Evolutionary conservation across 164 flowering plant genomes (phyloP).

Genomic region (Litsea cubeba): DNA sequence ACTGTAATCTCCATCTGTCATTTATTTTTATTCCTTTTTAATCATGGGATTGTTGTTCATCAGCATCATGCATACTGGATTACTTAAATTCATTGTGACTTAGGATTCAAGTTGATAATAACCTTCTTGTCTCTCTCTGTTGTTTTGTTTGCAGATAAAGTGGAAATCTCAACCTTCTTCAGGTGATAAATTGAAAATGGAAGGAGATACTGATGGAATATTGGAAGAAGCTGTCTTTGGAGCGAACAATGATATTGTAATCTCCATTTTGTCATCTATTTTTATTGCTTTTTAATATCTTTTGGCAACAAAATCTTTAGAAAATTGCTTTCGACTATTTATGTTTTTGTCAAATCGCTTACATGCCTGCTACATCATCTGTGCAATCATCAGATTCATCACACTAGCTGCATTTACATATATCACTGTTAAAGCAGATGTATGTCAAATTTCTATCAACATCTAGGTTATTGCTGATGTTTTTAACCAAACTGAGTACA

Average conservation of each 20-base stretch:
- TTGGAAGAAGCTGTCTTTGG: conserved; percentile 39
- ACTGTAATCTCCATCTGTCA: conserved; percentile 12
- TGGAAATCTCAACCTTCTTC: conserved; percentile 3
- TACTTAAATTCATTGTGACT: too few relatives aligned
- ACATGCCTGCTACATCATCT: not conserved
- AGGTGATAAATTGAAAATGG: conserved; percentile 42
- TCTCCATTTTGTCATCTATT: not conserved
- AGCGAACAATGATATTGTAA: conserved; percentile 21
- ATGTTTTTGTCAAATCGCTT: not conserved
- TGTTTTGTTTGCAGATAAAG: conserved; percentile 3
- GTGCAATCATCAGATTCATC: not conserved
- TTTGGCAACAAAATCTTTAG: not conserved
- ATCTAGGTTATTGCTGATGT: not conserved
- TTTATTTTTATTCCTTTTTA: not conserved
- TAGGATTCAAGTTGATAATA: too few relatives aligned
- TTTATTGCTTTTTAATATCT: not conserved
- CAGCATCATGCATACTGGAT: too few relatives aligned
- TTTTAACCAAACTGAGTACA: not conserved
- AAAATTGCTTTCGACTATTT: not conserved
- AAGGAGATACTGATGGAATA: conserved; percentile 25
- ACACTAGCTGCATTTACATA: not conserved
- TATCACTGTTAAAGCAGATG: not conserved
- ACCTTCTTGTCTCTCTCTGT: not conserved
- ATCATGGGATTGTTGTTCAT: not conserved
- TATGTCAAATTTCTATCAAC: not conserved